Conservation (phyloP, 75 land plant species). For the Cupressus sempervirens region DNA sequence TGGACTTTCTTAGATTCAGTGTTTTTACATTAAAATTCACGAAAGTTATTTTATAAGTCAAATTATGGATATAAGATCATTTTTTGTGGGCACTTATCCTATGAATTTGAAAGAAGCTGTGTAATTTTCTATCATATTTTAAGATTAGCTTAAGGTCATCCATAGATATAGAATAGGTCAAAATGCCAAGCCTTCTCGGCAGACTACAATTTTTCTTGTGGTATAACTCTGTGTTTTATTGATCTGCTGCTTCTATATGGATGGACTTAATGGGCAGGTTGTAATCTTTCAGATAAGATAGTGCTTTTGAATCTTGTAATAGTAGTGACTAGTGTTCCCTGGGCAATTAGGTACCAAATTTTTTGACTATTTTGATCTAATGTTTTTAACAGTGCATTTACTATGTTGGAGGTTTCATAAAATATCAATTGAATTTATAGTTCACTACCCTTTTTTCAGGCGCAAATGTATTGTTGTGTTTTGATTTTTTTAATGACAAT, state of each 20-base stretch:
- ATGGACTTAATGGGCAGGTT: neutral
- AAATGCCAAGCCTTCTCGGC: too few species aligned
- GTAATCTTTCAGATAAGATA: neutral
- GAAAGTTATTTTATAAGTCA: too few species aligned
- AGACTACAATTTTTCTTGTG: too few species aligned
- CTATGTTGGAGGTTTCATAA: neutral
- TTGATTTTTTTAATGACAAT: neutral
- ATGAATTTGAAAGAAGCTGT: too few species aligned
- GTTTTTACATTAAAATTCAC: too few species aligned
- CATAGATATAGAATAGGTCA: too few species aligned
- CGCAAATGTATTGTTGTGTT: slow-evolving; percentile 10
- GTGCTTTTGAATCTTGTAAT: slow-evolving; percentile 3
- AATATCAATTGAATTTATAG: neutral
- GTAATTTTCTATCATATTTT: too few species aligned
- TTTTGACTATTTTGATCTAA: neutral
- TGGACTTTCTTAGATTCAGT: too few species aligned
- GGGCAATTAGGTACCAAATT: neutral
- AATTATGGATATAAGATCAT: too few species aligned
- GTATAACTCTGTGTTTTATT: neutral
- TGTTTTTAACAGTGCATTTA: neutral
- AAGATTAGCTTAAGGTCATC: too few species aligned
- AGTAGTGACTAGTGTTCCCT: neutral
- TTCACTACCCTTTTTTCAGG: neutral
- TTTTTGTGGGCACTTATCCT: too few species aligned
- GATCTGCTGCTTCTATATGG: neutral